Conservation (phyloP, 1,284 basidiomycete genomes). For the Trichosporon sp. region DNA sequence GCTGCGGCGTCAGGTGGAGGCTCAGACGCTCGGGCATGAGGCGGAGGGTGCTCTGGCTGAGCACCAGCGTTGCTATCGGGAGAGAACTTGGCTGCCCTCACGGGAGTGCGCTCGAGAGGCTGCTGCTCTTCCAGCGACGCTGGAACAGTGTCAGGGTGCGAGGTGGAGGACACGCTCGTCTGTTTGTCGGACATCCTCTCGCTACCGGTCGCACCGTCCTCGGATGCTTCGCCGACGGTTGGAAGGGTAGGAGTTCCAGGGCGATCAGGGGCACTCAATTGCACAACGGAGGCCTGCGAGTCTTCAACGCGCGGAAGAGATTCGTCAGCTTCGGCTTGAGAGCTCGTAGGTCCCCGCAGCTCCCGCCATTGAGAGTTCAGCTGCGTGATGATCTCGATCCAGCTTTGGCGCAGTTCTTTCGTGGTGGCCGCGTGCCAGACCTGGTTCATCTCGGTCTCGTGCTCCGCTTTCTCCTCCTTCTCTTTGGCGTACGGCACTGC, state of each 20-base stretch:
- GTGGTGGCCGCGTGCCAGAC: slow-evolving; percentile 20
- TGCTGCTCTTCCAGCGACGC: no score
- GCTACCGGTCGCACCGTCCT: background rate
- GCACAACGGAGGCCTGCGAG: slow-evolving; percentile 2
- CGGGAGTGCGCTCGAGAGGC: no score
- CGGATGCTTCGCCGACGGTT: background rate
- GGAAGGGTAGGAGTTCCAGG: background rate
- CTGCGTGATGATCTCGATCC: slow-evolving; percentile 16
- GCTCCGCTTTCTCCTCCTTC: slow-evolving; percentile 7
- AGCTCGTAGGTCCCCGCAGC: background rate
- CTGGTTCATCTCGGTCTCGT: slow-evolving; percentile 4
- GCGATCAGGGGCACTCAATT: background rate
- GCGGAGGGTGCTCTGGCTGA: no score
- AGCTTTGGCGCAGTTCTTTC: slow-evolving; percentile 15
- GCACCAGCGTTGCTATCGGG: no score
- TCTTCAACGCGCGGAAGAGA: background rate
- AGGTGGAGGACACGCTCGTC: background rate
- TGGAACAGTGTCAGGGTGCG: background rate
- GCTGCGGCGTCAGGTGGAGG: no score
- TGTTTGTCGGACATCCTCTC: background rate
- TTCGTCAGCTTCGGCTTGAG: background rate
- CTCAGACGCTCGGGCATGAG: no score
- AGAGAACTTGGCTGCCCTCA: no score
- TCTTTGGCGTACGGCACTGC: slow-evolving; percentile 18
- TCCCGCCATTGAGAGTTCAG: slow-evolving; percentile 12